Evolutionary conservation across 805 yeast species (phyloP).

Genomic region (Yarrowia yakushimensis): DNA sequence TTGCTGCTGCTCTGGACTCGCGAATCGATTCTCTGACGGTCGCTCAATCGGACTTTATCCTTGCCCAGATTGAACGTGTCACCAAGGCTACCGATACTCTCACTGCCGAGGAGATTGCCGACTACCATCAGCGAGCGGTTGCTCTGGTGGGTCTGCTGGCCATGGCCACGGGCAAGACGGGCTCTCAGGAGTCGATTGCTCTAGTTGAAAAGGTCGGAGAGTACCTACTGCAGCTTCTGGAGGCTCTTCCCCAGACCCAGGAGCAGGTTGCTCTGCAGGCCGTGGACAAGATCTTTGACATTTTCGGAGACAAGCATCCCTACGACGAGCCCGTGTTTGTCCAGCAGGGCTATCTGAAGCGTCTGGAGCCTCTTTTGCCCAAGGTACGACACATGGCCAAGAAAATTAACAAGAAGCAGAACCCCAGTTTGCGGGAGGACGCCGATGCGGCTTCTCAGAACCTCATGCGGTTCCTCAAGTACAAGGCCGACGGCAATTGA

Average conservation of each 20-base stretch:
- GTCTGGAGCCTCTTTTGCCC: slow-evolving; percentile 46
- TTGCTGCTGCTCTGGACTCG: slow-evolving; percentile 37
- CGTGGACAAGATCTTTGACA: slow-evolving; percentile 65
- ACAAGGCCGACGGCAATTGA: slow-evolving; percentile 47
- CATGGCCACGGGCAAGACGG: slow-evolving; percentile 43
- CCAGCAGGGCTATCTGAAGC: slow-evolving; percentile 45
- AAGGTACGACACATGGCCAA: slow-evolving; percentile 54
- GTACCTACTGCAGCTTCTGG: slow-evolving; percentile 42
- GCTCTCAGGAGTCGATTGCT: slow-evolving; percentile 30
- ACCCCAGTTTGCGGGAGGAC: slow-evolving; percentile 52
- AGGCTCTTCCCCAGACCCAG: slow-evolving; percentile 34
- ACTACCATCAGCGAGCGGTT: slow-evolving; percentile 45
- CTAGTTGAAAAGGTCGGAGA: slow-evolving; percentile 47
- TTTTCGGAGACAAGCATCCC: slow-evolving; percentile 71
- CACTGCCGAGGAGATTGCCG: slow-evolving; percentile 38
- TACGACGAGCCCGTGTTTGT: slow-evolving; percentile 72
- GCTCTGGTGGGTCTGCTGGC: slow-evolving; percentile 56
- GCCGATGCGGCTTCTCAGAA: slow-evolving; percentile 67
- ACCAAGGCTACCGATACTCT: slow-evolving; percentile 27
- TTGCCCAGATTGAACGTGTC: slow-evolving; percentile 32
- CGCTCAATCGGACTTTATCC: slow-evolving; percentile 31
- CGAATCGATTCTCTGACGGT: slow-evolving; percentile 21
- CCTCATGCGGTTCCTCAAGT: slow-evolving; percentile 70
- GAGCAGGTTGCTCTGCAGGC: slow-evolving; percentile 53
- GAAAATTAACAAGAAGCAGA: slow-evolving; percentile 61